phyloP scores from a whole-genome alignment of 768 basidiomycete species.

The Kwoniella botswanensis region DNA sequence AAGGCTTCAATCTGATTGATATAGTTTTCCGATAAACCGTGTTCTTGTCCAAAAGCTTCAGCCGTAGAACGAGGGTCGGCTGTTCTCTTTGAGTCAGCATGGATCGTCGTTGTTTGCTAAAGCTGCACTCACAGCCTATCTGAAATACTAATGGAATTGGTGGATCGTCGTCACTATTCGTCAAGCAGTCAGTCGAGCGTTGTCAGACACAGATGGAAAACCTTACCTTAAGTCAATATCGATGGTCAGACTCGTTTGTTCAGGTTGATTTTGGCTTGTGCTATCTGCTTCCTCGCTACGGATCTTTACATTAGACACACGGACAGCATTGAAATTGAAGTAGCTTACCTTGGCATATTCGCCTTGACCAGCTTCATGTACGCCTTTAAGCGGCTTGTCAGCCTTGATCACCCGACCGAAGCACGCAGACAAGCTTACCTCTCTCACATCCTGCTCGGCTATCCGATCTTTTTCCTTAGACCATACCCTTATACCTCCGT shows the following conservation, averaged over 20 bases:
- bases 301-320: neutral
- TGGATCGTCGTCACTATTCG: conserved; percentile 44
- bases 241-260: conserved; percentile 31
- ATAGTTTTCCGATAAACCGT: conserved; percentile 47
- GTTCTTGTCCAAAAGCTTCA: conserved; percentile 40
- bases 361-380: conserved; percentile 19
- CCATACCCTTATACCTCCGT: conserved; percentile 47
- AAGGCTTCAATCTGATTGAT: conserved; percentile 52
- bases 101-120: neutral
- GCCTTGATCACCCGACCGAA: neutral
- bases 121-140: conserved; percentile 26
- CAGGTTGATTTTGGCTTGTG: neutral
- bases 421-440: conserved; percentile 25
- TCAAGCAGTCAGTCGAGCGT: neutral
- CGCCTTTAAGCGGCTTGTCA: neutral
- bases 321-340: neutral
- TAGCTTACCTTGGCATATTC: conserved; percentile 22
- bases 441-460: conserved; percentile 24
- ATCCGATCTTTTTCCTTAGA: conserved; percentile 28
- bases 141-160: conserved; percentile 41
- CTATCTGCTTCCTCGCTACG: neutral
- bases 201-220: neutral
- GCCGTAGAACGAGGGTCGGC: conserved; percentile 42
- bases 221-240: conserved; percentile 48
- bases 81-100: conserved; percentile 6